Evolutionary conservation across 495 filamentous ascomycete genomes (phyloP).

Genomic region (Podospora pseudocomata): DNA sequence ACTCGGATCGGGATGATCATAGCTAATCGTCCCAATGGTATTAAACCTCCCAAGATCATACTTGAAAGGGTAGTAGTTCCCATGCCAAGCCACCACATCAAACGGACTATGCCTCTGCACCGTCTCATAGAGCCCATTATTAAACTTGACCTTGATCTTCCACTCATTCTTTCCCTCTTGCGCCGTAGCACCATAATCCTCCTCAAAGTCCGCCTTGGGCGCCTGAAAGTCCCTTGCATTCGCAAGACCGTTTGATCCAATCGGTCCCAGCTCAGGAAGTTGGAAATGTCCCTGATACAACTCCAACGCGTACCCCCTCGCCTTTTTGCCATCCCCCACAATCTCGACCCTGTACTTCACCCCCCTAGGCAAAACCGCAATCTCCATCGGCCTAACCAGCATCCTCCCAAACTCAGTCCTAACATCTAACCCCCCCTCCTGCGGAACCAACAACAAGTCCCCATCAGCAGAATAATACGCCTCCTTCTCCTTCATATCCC

Average conservation of each 20-base stretch:
- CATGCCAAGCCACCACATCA: slow-evolving; percentile 82
- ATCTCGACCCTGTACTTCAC: slow-evolving; percentile 68
- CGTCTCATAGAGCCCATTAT: slow-evolving; percentile 71
- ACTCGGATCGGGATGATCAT: slow-evolving; percentile 77
- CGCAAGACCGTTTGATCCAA: slow-evolving; percentile 82
- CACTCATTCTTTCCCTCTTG: slow-evolving; percentile 47
- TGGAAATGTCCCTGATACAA: slow-evolving; percentile 80
- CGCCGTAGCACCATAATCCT: slow-evolving; percentile 45
- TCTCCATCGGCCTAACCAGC: slow-evolving; percentile 84
- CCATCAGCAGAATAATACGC: slow-evolving; percentile 92
- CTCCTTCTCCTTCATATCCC: slow-evolving; percentile 67
- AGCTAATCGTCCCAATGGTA: slow-evolving; percentile 67
- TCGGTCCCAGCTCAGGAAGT: slow-evolving; percentile 84
- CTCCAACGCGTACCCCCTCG: slow-evolving; percentile 82
- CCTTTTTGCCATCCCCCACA: slow-evolving; percentile 53
- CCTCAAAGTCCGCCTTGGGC: slow-evolving; percentile 72
- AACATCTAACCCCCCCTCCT: slow-evolving; percentile 81
- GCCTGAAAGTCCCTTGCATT: slow-evolving; percentile 87
- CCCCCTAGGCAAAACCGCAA: slow-evolving; percentile 82
- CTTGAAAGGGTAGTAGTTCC: slow-evolving; percentile 78
- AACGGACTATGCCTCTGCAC: slow-evolving; percentile 73
- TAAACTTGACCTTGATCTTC: slow-evolving; percentile 71
- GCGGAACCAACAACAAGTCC: slow-evolving; percentile 80
- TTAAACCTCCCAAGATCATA: slow-evolving; percentile 82
- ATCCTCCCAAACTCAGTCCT: slow-evolving; percentile 80